phyloP scores from a whole-genome alignment of 345 rosid genomes.

The Corchorus capsularis region DNA sequence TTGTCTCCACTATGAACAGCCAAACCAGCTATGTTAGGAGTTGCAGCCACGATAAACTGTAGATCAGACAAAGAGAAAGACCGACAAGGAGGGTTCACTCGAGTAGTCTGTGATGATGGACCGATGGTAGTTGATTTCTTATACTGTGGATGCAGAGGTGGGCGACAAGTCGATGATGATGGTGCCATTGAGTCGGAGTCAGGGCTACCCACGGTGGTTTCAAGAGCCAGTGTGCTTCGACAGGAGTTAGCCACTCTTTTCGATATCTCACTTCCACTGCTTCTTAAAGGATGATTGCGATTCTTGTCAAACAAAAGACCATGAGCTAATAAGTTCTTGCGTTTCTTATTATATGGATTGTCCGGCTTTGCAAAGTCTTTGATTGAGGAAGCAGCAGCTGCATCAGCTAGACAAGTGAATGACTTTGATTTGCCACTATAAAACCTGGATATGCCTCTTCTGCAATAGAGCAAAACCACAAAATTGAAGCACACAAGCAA shows the following conservation, averaged over 20 bases:
- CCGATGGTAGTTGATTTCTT: conserved; percentile 23
- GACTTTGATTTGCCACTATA: conserved; percentile 52
- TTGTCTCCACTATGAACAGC: conserved; percentile 22
- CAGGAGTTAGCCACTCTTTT: conserved; percentile 22
- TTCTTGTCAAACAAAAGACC: conserved; percentile 22
- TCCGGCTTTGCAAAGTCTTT: conserved; percentile 48
- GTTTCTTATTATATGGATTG: conserved; percentile 37
- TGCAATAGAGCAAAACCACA: conserved; percentile 24
- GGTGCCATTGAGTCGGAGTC: conserved; percentile 10
- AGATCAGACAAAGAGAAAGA: conserved; percentile 47
- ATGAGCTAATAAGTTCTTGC: conserved; percentile 36
- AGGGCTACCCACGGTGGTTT: background rate
- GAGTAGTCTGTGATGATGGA: conserved; percentile 20
- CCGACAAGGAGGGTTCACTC: conserved; percentile 30
- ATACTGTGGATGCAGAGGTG: conserved; percentile 38
- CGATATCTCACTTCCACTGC: conserved; percentile 24
- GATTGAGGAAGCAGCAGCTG: conserved; percentile 29
- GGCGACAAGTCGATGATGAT: conserved; percentile 30
- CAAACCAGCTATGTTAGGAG: conserved; percentile 13
- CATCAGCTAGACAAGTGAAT: conserved; percentile 50
- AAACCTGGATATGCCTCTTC: conserved; percentile 47
- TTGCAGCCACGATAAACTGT: conserved; percentile 30
- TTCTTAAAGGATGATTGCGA: background rate
- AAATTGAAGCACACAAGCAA: conserved; percentile 1
- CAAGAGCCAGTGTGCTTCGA: conserved; percentile 15